Base-by-base conservation (phyloP, 257 asterid genomes). In the Penstemon davidsonii region DNA sequence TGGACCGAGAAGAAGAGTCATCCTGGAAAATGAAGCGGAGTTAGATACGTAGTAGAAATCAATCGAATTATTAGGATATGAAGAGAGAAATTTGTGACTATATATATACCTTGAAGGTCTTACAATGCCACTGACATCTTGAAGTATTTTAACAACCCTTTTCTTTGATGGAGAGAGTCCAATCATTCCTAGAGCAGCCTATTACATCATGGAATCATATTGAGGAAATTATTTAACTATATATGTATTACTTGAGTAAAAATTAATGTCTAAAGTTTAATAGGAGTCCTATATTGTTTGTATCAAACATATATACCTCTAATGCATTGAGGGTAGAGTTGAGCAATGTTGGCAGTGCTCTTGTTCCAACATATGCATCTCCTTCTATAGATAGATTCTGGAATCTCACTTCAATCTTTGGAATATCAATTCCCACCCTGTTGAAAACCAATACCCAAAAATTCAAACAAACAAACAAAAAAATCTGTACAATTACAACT, bases 381-480 rank as follows among this genome's bases (percentile, higher is more conserved):
- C 98, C 98, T 71, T 87, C 88, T 19, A 92, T 68, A 12, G 85
- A 78, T 18, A 92, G 44, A 77, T 87, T 80, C 85, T 92, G 72
- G 44, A 72, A 92, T 71, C 98, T 83, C 70, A 89, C 96, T 74
- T 91, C 98, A 54, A 89, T 79, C 74, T 79, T 86, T 8, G 98
- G 98, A 39, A 89, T 87, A 60, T 92, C 96, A 66, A 91, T 79
- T 7, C 96, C 98, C 4, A 91, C 98, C 80, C 98, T 85, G 75
- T 51, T 3, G 1, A 47, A 42, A 62, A 56, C 4, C 46, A 41
- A 10, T 56, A 51, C 45, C 64, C 44, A 36, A 10, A 0, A 15
- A 15, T 44, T 18, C 5, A 38, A 12, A 38, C 54, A 18, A 62
- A 6, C 1, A 25, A 25, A 25, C 33, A 25, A 25, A 25, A 25